Evolutionary conservation across 345 rosid genomes (phyloP).

Genomic region (Populus simonii): DNA sequence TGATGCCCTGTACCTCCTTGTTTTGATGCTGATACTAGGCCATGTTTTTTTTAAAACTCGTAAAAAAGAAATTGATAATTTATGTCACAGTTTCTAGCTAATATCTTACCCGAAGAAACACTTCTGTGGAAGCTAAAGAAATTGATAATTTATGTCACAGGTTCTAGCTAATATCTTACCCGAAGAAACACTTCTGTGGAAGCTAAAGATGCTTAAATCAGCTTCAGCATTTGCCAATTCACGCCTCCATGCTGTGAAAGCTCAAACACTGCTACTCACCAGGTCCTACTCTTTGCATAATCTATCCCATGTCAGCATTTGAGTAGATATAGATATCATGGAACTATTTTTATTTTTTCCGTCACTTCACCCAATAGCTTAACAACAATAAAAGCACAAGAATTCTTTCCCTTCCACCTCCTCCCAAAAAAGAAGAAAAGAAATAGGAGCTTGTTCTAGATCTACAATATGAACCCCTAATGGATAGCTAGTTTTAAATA

Average conservation of each 20-base stretch:
- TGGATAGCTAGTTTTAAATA: neutral
- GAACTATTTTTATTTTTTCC: neutral
- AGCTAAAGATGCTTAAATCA: constrained; percentile 58
- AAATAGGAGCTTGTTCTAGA: too few relatives aligned
- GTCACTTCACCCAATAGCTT: neutral
- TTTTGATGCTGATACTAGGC: neutral
- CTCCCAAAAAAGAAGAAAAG: too few relatives aligned
- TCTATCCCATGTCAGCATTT: neutral
- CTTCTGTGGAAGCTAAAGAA: constrained; percentile 65
- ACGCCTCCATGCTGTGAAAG: constrained; percentile 64
- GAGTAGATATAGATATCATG: neutral
- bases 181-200: constrained; percentile 67
- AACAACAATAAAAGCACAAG: too few relatives aligned
- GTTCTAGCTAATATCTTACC: constrained; percentile 52
- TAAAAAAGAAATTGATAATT: constrained; percentile 18
- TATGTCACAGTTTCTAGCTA: constrained; percentile 50
- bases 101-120: constrained; percentile 55
- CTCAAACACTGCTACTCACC: constrained; percentile 54
- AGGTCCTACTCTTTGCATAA: constrained; percentile 30
- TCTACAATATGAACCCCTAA: neutral
- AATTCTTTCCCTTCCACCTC: too few relatives aligned
- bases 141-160: constrained; percentile 36
- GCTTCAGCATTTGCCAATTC: constrained; percentile 57
- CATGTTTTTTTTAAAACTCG: neutral
- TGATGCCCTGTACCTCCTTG: too few relatives aligned